These are phyloP conservation scores for Candida hungchunana DNA, from an alignment of 805 yeast genomes.

Conservation along the genomic window DNA sequence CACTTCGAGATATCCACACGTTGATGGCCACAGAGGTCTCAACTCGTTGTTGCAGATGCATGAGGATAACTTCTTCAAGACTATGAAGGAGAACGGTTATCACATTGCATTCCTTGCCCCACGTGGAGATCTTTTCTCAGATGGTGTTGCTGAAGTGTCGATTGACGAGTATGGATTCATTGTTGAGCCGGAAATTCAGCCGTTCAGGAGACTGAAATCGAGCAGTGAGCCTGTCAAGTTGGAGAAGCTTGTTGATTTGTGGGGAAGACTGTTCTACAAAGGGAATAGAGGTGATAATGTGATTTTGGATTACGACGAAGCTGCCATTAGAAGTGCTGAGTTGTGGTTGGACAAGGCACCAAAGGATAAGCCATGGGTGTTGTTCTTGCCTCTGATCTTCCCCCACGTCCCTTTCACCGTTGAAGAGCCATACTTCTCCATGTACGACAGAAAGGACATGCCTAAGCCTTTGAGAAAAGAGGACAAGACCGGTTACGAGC, in stretches of 20 bases:
- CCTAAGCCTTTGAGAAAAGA: not conserved
- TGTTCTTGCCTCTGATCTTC: not conserved
- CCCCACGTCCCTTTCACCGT: not conserved
- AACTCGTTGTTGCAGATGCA: not conserved
- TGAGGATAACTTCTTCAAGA: not conserved
- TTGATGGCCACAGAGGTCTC: slow-evolving; percentile 1
- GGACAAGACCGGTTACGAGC: slow-evolving; percentile 1
- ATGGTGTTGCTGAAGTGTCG: not conserved
- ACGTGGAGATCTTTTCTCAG: not conserved
- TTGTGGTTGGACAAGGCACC: not conserved
- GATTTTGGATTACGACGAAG: not conserved
- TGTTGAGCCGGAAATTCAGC: not conserved
- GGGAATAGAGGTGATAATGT: not conserved
- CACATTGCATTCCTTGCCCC: slow-evolving; percentile 1
- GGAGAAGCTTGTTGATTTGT: not conserved
- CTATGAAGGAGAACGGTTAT: not conserved
- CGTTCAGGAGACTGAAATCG: not conserved
- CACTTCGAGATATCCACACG: not conserved
- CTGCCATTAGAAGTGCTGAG: not conserved
- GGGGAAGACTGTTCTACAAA: slow-evolving; percentile 1
- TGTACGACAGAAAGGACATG: not conserved
- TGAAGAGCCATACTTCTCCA: not conserved
- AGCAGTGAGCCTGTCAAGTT: not conserved
- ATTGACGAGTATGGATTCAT: not conserved
- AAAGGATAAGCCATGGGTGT: not conserved